Base-by-base conservation (phyloP, 2,329 filamentous ascomycete species). In the Fusarium pseudonygamai region DNA sequence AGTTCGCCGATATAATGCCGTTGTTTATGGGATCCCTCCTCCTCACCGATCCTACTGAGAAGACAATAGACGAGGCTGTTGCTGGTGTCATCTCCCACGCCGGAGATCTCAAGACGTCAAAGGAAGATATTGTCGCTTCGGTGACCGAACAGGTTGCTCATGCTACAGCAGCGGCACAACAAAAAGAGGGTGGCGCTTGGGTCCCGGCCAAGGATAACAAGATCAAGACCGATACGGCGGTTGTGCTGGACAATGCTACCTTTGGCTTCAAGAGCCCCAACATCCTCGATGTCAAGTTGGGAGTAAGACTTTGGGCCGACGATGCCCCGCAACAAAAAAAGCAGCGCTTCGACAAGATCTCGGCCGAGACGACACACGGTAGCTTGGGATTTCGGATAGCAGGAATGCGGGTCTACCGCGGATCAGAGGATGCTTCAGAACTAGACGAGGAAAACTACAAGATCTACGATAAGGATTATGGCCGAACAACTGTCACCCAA, bases 221-320 rank as follows among this genome's bases (percentile, higher is more conserved):
- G 77, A 95, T 98, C 68, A 87, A 90, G 30, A 97, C 95, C 1
- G 91, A 95, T 62, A 87, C 90, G 61, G 93, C 93, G 5, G 91
- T 98, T 24, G 95, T 97, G 18, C 85, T 98, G 34, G 93, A 95
- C 79, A 98, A 98, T 80, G 89, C 93, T 12, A 91, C 94, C 1
- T 88, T 89, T 73, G 94, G 94, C 2, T 98, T 95, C 85, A 89
- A 89, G 77, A 89, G 90, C 66, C 94, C 96, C 12, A 98, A 97
- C 77, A 94, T 99, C 13, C 85, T 99, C 65, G 96, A 99, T 79
- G 89, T 97, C 73, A 99, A 99, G 84, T 89, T 99, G 26, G 96
- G 96, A 47, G 88, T 91, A 56, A 89, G 93, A 37, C 84, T 99
- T 11, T 98, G 95, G 92, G 96, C 93, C 20, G 93, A 97, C 67